Base-by-base conservation (phyloP, 805 yeast genomes). In the Vanderwaltozyma tropicalis region DNA sequence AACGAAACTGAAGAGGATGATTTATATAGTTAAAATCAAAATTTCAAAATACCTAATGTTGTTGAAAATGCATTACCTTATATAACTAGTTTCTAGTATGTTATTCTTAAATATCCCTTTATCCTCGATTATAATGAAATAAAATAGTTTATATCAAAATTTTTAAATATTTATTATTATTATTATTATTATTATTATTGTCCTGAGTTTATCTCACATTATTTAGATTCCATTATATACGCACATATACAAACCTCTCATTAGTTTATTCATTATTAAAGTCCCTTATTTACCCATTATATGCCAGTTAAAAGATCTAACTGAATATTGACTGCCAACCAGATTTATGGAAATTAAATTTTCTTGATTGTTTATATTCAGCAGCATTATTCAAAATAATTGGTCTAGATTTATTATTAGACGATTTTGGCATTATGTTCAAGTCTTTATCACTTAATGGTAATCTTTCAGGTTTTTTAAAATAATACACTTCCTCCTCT, bases 1-100 rank as follows among this genome's bases (percentile, higher is more conserved):
- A 47, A 42, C 19, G 52, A 47, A 25, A 76, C 68, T 36, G 74
- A 67, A 34, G 80, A 71, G 40, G 85, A 79, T 59, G 86, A 79
- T 57, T 68, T 79, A 55, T 79, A 79, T 62, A 74, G 69, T 62
- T 57, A 46, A 44, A 8, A 8, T 4, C 4, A 8, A 24, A 8
- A 8, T 24, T 7, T n/a, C 9, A 10, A 24, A 4, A 10, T 24
- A n/a, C n/a, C n/a, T n/a, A n/a, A n/a, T n/a, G n/a, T n/a, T n/a
- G n/a, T n/a, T n/a, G n/a, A n/a, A n/a, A n/a, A n/a, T n/a, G n/a
- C n/a, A n/a, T n/a, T n/a, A n/a, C n/a, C n/a, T n/a, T n/a, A n/a
- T n/a, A n/a, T n/a, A n/a, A n/a, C n/a, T 24, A 24, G 27, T 24
- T 24, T 10, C 27, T 10, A 24, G 12, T 11, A 5, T 24, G 27